phyloP scores from a whole-genome alignment of 2,329 filamentous ascomycete genomes.

The Pseudogymnoascus sp. region DNA sequence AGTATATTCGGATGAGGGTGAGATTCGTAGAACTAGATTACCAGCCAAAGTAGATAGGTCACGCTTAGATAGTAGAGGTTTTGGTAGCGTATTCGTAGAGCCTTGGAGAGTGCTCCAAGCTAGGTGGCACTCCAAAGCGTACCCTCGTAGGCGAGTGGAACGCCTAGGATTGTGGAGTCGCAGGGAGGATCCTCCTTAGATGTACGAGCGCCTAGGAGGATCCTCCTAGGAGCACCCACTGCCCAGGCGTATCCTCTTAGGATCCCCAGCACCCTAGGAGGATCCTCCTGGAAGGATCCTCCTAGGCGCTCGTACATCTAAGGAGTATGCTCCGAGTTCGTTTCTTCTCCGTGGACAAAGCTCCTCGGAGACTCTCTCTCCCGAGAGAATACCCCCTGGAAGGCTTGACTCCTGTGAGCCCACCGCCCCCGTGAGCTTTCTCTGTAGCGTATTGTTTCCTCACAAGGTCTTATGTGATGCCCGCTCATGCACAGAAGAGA shows the following conservation, averaged over 20 bases:
- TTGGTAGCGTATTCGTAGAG: background rate
- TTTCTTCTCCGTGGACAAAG: background rate
- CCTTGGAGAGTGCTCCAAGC: background rate
- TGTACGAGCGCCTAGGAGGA: background rate
- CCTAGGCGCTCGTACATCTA: background rate
- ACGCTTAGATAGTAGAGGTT: background rate
- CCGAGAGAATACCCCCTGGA: background rate
- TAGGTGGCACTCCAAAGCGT: background rate
- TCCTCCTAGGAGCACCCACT: background rate
- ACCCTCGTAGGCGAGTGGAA: background rate
- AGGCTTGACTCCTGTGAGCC: background rate
- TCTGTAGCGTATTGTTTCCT: background rate
- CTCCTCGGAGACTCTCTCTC: background rate
- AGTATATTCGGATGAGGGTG: conserved; percentile 13
- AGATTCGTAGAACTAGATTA: conserved; percentile 16
- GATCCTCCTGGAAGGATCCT: background rate
- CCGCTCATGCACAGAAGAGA: background rate
- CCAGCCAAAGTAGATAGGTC: conserved; percentile 11
- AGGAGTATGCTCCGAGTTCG: background rate
- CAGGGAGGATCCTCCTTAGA: background rate
- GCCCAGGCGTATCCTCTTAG: background rate
- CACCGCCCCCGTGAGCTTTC: background rate
- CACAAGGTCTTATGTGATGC: background rate
- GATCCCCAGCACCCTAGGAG: background rate
- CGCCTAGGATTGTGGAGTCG: background rate